Conservation (phyloP, 106 monocot genomes). For the Xerophyta viscosa region DNA sequence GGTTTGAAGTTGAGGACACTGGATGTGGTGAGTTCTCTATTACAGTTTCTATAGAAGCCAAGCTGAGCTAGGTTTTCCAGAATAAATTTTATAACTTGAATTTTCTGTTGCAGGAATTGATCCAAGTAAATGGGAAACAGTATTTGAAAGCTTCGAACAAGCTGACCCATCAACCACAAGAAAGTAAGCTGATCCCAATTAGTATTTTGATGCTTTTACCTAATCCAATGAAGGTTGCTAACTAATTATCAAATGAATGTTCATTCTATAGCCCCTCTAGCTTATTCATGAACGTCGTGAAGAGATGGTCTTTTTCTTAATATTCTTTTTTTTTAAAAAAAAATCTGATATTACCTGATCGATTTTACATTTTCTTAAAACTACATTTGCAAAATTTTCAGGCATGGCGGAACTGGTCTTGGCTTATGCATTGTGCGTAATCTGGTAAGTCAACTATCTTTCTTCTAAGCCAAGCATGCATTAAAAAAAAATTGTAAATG, state of each 20-base stretch:
- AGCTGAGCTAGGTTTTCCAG: too few relatives aligned
- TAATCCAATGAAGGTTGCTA: neutral
- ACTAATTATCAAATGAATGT: too few relatives aligned
- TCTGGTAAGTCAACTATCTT: slow-evolving; percentile 27
- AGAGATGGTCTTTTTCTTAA: too few relatives aligned
- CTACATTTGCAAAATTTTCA: slow-evolving; percentile 9
- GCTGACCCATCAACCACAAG: slow-evolving; percentile 61
- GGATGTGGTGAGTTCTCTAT: slow-evolving; percentile 34
- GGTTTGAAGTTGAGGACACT: slow-evolving; percentile 66
- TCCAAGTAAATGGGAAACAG: slow-evolving; percentile 57
- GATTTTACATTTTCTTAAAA: too few relatives aligned
- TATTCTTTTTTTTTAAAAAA: too few relatives aligned
- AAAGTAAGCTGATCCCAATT: slow-evolving; percentile 26
- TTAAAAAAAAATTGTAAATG: too few relatives aligned
- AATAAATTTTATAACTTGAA: too few relatives aligned
- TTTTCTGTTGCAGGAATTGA: slow-evolving; percentile 52
- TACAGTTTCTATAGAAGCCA: too few relatives aligned
- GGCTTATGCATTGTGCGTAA: slow-evolving; percentile 55
- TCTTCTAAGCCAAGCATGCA: too few relatives aligned
- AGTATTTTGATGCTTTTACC: neutral
- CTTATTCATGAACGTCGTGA: too few relatives aligned
- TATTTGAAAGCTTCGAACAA: slow-evolving; percentile 68
- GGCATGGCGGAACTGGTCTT: slow-evolving; percentile 66
- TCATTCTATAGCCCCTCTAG: too few relatives aligned
- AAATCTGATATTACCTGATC: too few relatives aligned